A percentile compares a stretch with the other conserved stretches of the same genome.
Evolutionary conservation across 305 asterid genomes (phyloP).

Genomic region (Solanum hybrid): DNA sequence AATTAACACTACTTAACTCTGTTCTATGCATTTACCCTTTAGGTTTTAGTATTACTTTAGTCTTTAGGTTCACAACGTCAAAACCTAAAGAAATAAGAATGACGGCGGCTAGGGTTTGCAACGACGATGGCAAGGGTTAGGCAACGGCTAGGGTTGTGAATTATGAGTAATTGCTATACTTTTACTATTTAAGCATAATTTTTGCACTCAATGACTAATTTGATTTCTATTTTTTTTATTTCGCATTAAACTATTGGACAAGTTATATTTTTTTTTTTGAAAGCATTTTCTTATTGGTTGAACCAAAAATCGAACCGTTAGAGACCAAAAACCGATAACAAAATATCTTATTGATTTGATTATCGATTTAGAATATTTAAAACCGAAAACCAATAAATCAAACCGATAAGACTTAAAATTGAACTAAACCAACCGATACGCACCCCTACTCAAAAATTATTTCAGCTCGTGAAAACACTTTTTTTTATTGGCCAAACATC

Average conservation of each 20-base stretch:
- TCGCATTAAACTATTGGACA: not conserved
- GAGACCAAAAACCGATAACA: no score
- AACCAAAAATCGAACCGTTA: not conserved
- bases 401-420: no score
- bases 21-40: not conserved
- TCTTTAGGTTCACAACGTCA: not conserved
- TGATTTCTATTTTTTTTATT: not conserved
- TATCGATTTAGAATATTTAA: no score
- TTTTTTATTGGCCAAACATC: not conserved
- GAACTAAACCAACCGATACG: not conserved
- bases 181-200: not conserved
- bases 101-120: not conserved
- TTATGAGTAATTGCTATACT: not conserved
- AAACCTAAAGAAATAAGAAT: not conserved
- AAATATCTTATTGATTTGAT: not conserved
- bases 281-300: not conserved
- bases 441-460: not conserved
- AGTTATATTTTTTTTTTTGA: no score
- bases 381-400: no score
- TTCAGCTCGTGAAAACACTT: not conserved
- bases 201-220: not conserved
- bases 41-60: not conserved
- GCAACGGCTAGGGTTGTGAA: not conserved
- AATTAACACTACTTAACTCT: not conserved
- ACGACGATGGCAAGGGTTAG: no score